A percentile compares a stretch with the other conserved stretches of the same genome.
Evolutionary conservation across 768 basidiomycete species (phyloP).

Genomic region (Mycena alexandri): DNA sequence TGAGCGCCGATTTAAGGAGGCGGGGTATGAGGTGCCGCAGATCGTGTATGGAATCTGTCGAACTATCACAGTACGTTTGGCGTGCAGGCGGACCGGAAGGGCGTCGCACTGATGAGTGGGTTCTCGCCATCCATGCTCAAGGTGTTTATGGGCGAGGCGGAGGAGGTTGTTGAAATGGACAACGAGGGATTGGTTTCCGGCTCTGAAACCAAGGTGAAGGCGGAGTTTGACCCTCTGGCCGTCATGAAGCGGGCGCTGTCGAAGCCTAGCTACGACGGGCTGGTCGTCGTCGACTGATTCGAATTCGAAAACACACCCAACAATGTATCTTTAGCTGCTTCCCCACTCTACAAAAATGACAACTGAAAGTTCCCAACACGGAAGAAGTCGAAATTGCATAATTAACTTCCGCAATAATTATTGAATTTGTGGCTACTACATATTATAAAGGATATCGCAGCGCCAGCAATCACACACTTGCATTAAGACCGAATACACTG

Average conservation of each 20-base stretch:
- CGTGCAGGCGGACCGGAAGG: conserved; percentile 64
- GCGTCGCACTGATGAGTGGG: conserved; percentile 78
- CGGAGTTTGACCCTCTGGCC: conserved; percentile 55
- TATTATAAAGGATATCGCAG: too few species aligned
- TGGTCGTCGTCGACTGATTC: conserved; percentile 68
- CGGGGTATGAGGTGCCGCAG: conserved; percentile 80
- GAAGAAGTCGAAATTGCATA: neutral
- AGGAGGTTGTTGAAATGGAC: conserved; percentile 52
- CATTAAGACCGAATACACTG: too few species aligned
- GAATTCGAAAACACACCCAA: neutral
- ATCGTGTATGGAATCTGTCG: conserved; percentile 77
- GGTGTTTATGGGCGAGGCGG: conserved; percentile 71
- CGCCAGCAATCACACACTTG: too few species aligned
- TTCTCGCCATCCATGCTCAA: conserved; percentile 79
- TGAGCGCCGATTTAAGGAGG: conserved; percentile 63
- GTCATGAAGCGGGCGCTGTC: conserved; percentile 62
- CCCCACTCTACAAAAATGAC: conserved; percentile 17
- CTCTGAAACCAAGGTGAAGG: conserved; percentile 41
- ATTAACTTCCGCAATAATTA: too few species aligned
- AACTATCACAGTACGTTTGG: conserved; percentile 53
- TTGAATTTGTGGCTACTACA: too few species aligned
- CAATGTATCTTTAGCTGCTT: conserved; percentile 30
- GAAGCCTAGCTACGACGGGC: conserved; percentile 65
- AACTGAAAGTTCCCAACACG: too few species aligned
- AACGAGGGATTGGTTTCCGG: conserved; percentile 32